phyloP scores from a whole-genome alignment of 2,329 filamentous ascomycete genomes.

The Aspergillus pseudoterreus region DNA sequence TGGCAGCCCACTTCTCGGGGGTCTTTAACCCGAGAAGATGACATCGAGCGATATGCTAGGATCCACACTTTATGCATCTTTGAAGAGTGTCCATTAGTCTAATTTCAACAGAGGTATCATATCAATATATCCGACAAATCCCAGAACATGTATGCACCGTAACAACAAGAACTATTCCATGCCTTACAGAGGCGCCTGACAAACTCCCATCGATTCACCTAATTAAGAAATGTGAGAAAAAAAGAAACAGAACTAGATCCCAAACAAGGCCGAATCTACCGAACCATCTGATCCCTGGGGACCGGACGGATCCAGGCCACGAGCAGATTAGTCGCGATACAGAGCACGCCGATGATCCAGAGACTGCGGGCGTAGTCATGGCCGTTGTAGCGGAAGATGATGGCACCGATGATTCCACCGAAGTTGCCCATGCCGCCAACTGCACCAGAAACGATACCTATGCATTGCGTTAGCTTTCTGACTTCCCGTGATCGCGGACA shows the following conservation, averaged over 20 bases:
- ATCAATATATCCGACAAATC: neutral
- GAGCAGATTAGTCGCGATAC: constrained; percentile 64
- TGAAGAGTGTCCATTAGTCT: no score
- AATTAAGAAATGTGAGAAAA: neutral
- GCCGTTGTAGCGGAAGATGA: constrained; percentile 74
- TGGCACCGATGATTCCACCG: constrained; percentile 78
- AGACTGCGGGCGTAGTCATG: constrained; percentile 66
- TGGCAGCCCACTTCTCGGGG: constrained; percentile 19
- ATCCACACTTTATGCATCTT: no score
- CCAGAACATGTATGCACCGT: neutral
- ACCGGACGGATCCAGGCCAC: constrained; percentile 62
- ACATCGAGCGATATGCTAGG: neutral
- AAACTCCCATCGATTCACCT: neutral
- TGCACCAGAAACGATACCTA: constrained; percentile 65
- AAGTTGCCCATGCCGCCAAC: constrained; percentile 79
- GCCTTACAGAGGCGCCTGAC: neutral
- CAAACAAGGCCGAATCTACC: neutral
- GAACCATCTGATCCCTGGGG: constrained; percentile 48
- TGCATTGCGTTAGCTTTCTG: constrained; percentile 1
- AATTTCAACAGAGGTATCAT: neutral
- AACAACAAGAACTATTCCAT: neutral
- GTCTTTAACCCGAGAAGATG: constrained; percentile 19
- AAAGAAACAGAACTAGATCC: neutral
- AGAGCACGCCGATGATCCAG: constrained; percentile 78
- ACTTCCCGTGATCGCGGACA: neutral